Base-by-base conservation (phyloP, 164 flowering plant species). In the Umbilicus rupestris region DNA sequence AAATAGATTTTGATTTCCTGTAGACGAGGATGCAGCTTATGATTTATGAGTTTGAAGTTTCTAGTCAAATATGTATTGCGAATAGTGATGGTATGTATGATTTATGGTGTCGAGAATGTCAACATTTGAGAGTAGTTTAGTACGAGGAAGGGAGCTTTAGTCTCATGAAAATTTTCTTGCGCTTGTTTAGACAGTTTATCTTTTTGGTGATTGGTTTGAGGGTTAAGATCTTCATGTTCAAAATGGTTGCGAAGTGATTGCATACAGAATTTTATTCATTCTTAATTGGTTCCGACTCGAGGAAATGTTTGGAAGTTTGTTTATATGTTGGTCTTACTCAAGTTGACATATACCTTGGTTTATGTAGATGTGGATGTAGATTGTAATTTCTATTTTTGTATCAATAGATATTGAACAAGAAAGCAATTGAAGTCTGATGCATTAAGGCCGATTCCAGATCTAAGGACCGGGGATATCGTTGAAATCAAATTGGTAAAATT, bases 381-480 rank as follows among this genome's bases (percentile, higher is more conserved):
- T 28, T 20, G 7, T 6, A 4, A n/a, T 47, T 42, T 42, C 5
- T 1, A 1, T 62, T 39, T 30, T 30, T 58, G 0, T 66, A 69
- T 67, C 70, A 30, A 47, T 76, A 90, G 98, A 90, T 95, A 69
- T 74, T 92, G 79, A 85, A 90, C 69, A 87, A 84, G 74, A 77
- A 82, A 71, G 99, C 97, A 22, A 63, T 92, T 72, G 99, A 90
- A 63, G 96, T 70, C 87, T 17, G 87, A 82, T 52, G 70, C 72
- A 33, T 79, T 66, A 70, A 74, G 93, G 66, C 87, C 88, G 10
- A 62, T 76, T 29, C 99, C 97, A 14, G 97, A 90, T 39, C 71
- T 92, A 35, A 83, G 96, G 70, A 77, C 84, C 19, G 97, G 97
- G 39, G 97, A 92, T 71, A 75, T 95, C 68, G 88, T 95, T 17